Conservation (phyloP, 768 basidiomycete genomes). For the Suillus lakei region DNA sequence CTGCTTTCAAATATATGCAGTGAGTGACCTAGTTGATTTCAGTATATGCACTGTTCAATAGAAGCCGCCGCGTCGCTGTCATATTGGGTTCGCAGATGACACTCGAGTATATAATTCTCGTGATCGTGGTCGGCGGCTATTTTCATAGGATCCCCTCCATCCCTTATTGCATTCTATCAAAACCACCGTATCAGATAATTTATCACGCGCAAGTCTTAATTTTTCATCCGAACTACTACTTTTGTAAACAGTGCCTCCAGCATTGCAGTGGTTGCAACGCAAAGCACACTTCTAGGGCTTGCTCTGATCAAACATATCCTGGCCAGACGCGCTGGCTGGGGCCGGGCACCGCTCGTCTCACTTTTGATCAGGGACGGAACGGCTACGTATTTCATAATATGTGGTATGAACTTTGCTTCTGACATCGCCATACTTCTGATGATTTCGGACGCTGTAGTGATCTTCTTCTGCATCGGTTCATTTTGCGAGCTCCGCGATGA, state of each 20-base stretch:
- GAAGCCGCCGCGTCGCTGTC: slow-evolving; percentile 31
- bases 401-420: slow-evolving; percentile 32
- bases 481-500: slow-evolving; percentile 4
- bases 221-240: not conserved
- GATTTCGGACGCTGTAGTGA: slow-evolving; percentile 5
- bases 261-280: slow-evolving; percentile 37
- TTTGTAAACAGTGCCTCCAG: slow-evolving; percentile 20
- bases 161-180: slow-evolving; percentile 8
- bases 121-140: slow-evolving; percentile 32
- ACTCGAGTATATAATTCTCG: slow-evolving; percentile 20
- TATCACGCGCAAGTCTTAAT: not conserved
- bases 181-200: not conserved
- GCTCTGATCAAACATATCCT: slow-evolving; percentile 41
- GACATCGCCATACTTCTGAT: not conserved
- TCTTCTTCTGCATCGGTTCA: not conserved
- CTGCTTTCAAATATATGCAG: not conserved
- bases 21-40: not conserved
- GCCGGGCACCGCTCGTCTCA: slow-evolving; percentile 43
- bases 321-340: slow-evolving; percentile 43
- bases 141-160: slow-evolving; percentile 23
- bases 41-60: slow-evolving; percentile 40
- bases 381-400: slow-evolving; percentile 46
- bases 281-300: slow-evolving; percentile 44
- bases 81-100: not conserved
- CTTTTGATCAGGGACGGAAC: slow-evolving; percentile 52